Percentiles rank a stretch among this genome's conserved stretches.
phyloP scores from a whole-genome alignment of 2,329 filamentous ascomycete species.

The Neonectria neomacrospora region DNA sequence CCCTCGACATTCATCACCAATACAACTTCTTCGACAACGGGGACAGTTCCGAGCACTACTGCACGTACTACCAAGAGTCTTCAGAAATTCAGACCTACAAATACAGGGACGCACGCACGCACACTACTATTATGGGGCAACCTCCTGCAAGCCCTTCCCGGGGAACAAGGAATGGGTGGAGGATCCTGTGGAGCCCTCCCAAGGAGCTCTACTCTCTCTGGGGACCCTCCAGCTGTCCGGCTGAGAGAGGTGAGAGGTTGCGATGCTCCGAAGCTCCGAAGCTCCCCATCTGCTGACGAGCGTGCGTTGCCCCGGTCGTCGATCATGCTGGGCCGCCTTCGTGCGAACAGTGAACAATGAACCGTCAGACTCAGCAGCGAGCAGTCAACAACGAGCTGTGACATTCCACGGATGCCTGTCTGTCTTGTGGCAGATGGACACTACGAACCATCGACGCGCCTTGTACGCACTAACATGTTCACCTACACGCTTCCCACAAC shows the following conservation, averaged over 20 bases:
- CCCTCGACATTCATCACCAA: neutral
- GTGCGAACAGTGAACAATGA: constrained; percentile 1
- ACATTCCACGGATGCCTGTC: neutral
- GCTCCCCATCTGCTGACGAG: constrained; percentile 5
- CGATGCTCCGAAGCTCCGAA: too few relatives aligned
- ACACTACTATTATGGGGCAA: constrained; percentile 27
- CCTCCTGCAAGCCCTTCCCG: constrained; percentile 37
- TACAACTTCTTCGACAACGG: constrained; percentile 1
- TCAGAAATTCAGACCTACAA: neutral
- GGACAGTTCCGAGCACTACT: constrained; percentile 12
- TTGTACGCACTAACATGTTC: constrained; percentile 19
- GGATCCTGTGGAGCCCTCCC: constrained; percentile 35
- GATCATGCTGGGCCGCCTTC: constrained; percentile 21
- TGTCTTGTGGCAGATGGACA: neutral
- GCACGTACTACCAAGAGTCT: neutral
- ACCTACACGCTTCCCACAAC: constrained; percentile 29
- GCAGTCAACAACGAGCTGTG: neutral
- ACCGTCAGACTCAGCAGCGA: neutral
- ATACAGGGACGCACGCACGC: constrained; percentile 1
- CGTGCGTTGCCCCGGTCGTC: constrained; percentile 24
- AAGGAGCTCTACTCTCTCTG: constrained; percentile 27
- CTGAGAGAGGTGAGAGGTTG: constrained; percentile 1
- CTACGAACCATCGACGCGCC: constrained; percentile 5
- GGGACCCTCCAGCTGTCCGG: constrained; percentile 23
- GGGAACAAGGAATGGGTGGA: constrained; percentile 40